A percentile compares a stretch with the other conserved stretches of the same genome.
phyloP scores from a whole-genome alignment of 768 basidiomycete species.

The Calvatia gigantea region DNA sequence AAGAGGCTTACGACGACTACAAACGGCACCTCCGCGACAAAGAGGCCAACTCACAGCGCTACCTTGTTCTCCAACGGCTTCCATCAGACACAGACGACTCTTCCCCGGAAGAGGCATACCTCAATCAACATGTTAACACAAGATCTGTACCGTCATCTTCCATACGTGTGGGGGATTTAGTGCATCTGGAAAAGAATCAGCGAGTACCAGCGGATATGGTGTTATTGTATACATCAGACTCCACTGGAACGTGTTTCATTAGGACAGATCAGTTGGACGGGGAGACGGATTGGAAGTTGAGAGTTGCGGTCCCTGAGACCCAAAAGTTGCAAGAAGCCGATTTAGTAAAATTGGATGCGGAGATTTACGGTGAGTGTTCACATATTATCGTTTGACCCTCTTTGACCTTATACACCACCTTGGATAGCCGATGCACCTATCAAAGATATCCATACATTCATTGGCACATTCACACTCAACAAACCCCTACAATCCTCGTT shows the following conservation, averaged over 20 bases:
- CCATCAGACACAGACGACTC: conserved; percentile 27
- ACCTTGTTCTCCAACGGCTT: conserved; percentile 71
- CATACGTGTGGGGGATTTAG: conserved; percentile 87
- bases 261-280: conserved; percentile 98
- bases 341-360: conserved; percentile 72
- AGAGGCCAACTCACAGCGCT: conserved; percentile 93
- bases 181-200: conserved; percentile 94
- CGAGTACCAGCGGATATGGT: conserved; percentile 94
- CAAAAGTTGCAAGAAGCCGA: conserved; percentile 63
- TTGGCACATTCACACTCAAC: conserved; percentile 86
- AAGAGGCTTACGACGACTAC: conserved; percentile 99
- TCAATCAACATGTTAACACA: conserved; percentile 48
- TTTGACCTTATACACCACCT: neutral
- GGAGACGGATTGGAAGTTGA: conserved; percentile 98
- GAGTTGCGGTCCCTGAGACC: conserved; percentile 81
- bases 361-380: conserved; percentile 71
- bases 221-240: conserved; percentile 82
- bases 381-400: neutral
- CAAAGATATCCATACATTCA: conserved; percentile 95
- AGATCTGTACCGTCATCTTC: conserved; percentile 85
- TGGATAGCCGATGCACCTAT: conserved; percentile 83
- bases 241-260: conserved; percentile 93
- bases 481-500: conserved; percentile 32
- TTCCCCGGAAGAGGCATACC: conserved; percentile 39
- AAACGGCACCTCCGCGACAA: conserved; percentile 87